Evolutionary conservation across 495 filamentous ascomycete genomes (phyloP).

Genomic region (Daldinia bambusicola): DNA sequence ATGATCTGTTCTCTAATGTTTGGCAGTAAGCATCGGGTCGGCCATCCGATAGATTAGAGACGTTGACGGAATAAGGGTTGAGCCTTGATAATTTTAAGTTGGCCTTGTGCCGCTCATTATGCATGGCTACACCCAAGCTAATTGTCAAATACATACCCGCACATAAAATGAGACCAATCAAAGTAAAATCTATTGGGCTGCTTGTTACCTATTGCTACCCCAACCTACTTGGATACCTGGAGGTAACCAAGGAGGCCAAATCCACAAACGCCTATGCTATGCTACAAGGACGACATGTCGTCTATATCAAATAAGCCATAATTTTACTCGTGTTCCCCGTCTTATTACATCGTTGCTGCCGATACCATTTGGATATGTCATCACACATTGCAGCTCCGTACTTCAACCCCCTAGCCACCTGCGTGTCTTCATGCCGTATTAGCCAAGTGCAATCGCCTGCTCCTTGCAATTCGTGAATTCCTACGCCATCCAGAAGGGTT

Average conservation of each 20-base stretch:
- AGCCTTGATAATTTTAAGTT: slow-evolving; percentile 8
- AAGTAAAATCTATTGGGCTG: slow-evolving; percentile 16
- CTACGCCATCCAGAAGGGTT: slow-evolving; percentile 2
- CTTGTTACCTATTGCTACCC: slow-evolving; percentile 2
- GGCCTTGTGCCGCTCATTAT: not conserved
- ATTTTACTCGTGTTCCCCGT: slow-evolving; percentile 3
- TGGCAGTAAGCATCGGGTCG: slow-evolving; percentile 69
- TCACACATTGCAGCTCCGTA: slow-evolving; percentile 1
- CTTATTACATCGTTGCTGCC: slow-evolving; percentile 9
- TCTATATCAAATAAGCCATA: slow-evolving; percentile 15
- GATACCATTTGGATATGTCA: slow-evolving; percentile 8
- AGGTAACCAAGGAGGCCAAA: slow-evolving; percentile 17
- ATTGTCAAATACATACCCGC: slow-evolving; percentile 8
- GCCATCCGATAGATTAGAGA: not conserved
- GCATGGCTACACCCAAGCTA: not conserved
- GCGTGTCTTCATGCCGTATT: not conserved
- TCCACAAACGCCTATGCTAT: slow-evolving; percentile 43
- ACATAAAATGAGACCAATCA: slow-evolving; percentile 16
- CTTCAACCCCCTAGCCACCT: not conserved
- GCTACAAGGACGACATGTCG: slow-evolving; percentile 20
- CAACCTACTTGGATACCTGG: slow-evolving; percentile 2
- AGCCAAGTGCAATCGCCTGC: not conserved
- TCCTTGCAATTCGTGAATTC: not conserved
- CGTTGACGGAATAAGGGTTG: not conserved
- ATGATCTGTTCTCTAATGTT: slow-evolving; percentile 94